These are phyloP conservation scores for Emergomyces africanus DNA, from an alignment of 2,329 filamentous ascomycete species.

Conservation along the genomic window DNA sequence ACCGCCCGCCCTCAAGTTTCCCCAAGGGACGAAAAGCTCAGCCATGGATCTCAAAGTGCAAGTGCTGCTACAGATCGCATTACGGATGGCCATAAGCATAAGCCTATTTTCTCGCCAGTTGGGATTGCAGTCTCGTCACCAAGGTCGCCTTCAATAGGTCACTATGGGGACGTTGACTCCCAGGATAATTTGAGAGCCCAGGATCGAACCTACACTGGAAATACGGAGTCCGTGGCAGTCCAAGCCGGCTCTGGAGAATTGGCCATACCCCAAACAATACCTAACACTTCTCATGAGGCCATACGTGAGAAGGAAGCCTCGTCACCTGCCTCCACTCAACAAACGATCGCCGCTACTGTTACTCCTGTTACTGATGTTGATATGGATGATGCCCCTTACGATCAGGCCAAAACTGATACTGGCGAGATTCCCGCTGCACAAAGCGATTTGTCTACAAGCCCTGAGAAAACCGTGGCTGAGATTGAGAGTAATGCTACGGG, in stretches of 20 bases:
- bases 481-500: slow-evolving; percentile 1
- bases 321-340: not conserved
- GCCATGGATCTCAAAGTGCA: slow-evolving; percentile 1
- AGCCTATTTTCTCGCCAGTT: not conserved
- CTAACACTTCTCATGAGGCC: not conserved
- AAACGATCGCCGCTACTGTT: not conserved
- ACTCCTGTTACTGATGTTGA: not conserved
- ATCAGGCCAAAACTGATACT: not conserved
- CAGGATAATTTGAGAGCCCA: not conserved
- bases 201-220: not conserved
- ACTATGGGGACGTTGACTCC: not conserved
- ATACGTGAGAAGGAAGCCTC: not conserved
- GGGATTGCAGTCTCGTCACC: not conserved
- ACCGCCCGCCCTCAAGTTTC: not conserved
- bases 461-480: not conserved
- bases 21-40: not conserved
- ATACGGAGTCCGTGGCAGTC: not conserved
- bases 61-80: not conserved
- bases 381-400: not conserved
- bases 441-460: not conserved
- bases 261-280: not conserved
- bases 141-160: not conserved
- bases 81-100: not conserved
- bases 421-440: not conserved
- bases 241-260: not conserved